Evolutionary conservation across 306 rosid genomes (phyloP).

Genomic region (Gastrolobium bilobum): DNA sequence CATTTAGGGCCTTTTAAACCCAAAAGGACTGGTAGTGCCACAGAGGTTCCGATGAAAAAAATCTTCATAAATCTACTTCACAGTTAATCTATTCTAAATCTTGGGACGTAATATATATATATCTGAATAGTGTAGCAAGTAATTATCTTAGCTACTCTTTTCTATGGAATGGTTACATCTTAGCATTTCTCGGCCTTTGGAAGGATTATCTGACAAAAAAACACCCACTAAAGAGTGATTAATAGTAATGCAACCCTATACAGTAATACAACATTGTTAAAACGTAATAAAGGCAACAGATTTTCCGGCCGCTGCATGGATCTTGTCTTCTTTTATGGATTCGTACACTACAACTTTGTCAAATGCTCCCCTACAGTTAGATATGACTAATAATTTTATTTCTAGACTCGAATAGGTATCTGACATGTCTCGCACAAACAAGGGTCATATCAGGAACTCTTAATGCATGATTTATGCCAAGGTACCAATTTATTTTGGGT

Average conservation of each 20-base stretch:
- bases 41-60: no score
- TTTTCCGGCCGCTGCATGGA: neutral
- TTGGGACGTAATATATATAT: no score
- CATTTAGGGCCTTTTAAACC: no score
- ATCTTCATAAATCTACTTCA: no score
- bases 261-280: no score
- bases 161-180: neutral
- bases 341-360: conserved; percentile 53
- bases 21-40: no score
- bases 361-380: conserved; percentile 40
- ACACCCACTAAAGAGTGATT: neutral
- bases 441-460: conserved; percentile 38
- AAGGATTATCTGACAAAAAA: neutral
- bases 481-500: conserved; percentile 42
- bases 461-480: conserved; percentile 40
- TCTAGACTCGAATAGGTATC: conserved; percentile 31
- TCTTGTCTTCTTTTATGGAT: conserved; percentile 45
- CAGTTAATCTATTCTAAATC: no score
- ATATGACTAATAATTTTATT: conserved; percentile 30
- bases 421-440: conserved; percentile 27
- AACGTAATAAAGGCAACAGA: neutral
- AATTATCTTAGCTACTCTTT: neutral
- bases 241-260: neutral
- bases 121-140: neutral
- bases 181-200: neutral